Conservation (phyloP, 148 eudicot species). For the Polygonum aviculare region DNA sequence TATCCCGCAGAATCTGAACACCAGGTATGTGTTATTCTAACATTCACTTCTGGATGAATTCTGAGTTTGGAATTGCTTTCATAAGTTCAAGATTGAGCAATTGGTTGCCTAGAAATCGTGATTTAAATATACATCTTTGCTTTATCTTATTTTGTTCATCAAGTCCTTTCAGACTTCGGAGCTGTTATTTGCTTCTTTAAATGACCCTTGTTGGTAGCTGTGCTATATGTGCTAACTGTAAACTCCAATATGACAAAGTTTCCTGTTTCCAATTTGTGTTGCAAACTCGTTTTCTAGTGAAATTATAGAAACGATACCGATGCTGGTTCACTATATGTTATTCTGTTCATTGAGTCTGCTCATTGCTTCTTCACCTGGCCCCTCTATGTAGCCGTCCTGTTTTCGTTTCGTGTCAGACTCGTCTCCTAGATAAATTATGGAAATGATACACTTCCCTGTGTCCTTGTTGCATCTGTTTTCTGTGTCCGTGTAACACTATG, state of each 20-base stretch:
- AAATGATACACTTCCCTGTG: too few relatives aligned
- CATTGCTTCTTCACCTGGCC: neutral
- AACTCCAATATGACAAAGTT: too few relatives aligned
- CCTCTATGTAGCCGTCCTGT: neutral
- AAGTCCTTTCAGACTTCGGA: neutral
- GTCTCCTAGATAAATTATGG: too few relatives aligned
- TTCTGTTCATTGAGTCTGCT: neutral
- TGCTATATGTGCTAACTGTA: too few relatives aligned
- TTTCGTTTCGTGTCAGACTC: too few relatives aligned
- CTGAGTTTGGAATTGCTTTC: neutral
- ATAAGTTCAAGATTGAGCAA: neutral
- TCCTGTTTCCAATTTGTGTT: too few relatives aligned
- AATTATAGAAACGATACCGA: too few relatives aligned
- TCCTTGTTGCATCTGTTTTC: too few relatives aligned
- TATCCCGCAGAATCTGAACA: conserved; percentile 94
- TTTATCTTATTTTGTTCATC: neutral
- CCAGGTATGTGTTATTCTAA: conserved; percentile 43
- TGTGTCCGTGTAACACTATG: too few relatives aligned
- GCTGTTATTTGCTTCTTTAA: neutral
- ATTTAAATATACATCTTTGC: neutral
- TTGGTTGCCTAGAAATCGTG: neutral
- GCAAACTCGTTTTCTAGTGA: too few relatives aligned
- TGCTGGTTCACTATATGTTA: neutral
- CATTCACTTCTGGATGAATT: neutral
- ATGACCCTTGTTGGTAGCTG: neutral